phyloP scores from a whole-genome alignment of 108 stramenopile genomes.

The Cyclotella baltica region DNA sequence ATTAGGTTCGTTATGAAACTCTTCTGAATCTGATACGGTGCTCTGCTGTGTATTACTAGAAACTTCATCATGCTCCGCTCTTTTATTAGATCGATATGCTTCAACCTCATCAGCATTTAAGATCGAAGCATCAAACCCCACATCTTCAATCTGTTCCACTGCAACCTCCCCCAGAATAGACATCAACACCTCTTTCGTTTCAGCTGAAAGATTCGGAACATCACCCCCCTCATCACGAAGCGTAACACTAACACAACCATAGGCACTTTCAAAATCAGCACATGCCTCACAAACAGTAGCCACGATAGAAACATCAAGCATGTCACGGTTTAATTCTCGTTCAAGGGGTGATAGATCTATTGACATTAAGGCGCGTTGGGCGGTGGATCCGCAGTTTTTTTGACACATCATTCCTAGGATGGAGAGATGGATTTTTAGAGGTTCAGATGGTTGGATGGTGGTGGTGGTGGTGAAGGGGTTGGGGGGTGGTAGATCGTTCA shows the following conservation, averaged over 20 bases:
- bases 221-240: not conserved
- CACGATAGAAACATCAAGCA: not conserved
- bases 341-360: slow-evolving; percentile 25
- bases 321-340: not conserved
- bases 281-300: not conserved
- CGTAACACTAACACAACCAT: not conserved
- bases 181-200: not conserved
- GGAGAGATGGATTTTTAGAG: slow-evolving; percentile 41
- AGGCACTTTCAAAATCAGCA: slow-evolving; percentile 4
- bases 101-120: slow-evolving; percentile 43
- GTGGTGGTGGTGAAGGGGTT: slow-evolving; percentile 7
- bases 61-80: not conserved
- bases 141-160: slow-evolving; percentile 63
- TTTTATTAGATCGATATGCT: slow-evolving; percentile 13
- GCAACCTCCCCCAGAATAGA: slow-evolving; percentile 29
- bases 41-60: not conserved
- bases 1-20: slow-evolving; percentile 7
- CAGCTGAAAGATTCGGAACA: not conserved
- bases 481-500: not conserved
- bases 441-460: not conserved
- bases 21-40: not conserved
- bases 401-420: slow-evolving; percentile 97
- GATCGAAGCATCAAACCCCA: slow-evolving; percentile 66
- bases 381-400: slow-evolving; percentile 85
- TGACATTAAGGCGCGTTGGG: slow-evolving; percentile 41